Evolutionary conservation across 441 rosid species (phyloP), one percentile per base, ranked within the genome.

Genomic region (Melastoma candidum): DNA sequence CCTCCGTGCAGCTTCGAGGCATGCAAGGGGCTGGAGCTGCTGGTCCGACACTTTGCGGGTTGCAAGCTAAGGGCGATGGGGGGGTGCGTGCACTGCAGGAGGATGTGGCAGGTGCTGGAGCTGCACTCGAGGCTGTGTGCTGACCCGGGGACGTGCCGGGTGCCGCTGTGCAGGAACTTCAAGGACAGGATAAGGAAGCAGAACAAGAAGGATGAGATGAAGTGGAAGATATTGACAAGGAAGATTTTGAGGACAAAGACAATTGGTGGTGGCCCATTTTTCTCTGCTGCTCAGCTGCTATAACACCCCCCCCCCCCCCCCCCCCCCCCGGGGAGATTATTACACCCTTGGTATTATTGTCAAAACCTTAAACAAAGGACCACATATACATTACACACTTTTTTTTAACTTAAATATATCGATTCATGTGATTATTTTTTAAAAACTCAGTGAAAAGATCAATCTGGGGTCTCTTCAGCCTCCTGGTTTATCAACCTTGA

Each of bases 101-200:
- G 98, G 66, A 87, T 85, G 96, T 92, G 96, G 98, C 95, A 92
- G 72, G 77, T 87, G 12, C 46, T 92, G 50, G 90, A 92, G 57
- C 79, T 92, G 7, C 98, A 92, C 57, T 77, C 96, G 2, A 85
- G 94, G 12, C 83, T 92, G 12, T 87, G 98, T 8, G 49, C 71
- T 0, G 80, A 87, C 68, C 77, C 90, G 0, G 68, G 61, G 2
- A 61, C 43, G 0, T 87, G 96, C 50, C 75, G 71, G 69, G 98
- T 92, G 53, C 98, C 98, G 39, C 66, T 92, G 17, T 92, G 98
- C 69, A 69, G 93, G 75, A 79, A 69, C 58, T 83, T 92, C 65
- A 85, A 76, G 74, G 80, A 62, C 67, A 87, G 75, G 79, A 67
- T 68, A 13, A 74, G 51, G 74, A 83, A 62, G 51, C 95, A 82